Percentiles rank a stretch among this genome's conserved stretches.
Evolutionary conservation across 2,329 filamentous ascomycete species (phyloP).

Genomic region (Byssochlamys sp.): DNA sequence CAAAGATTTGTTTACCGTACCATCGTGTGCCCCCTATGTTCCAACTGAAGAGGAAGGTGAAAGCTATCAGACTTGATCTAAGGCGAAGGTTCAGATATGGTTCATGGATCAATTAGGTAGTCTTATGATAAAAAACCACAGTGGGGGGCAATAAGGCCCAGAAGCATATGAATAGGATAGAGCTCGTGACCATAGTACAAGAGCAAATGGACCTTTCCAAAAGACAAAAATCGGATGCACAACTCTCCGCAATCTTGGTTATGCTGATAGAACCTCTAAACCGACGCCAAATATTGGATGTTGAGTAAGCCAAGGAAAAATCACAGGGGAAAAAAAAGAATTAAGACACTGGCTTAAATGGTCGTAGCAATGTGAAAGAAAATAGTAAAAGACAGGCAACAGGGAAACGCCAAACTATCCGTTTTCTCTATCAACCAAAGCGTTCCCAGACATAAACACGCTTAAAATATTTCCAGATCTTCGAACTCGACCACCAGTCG

Average conservation of each 20-base stretch:
- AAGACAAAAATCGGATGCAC: neutral
- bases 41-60: neutral
- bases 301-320: constrained; percentile 1
- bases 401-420: constrained; percentile 1
- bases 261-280: neutral
- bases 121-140: neutral
- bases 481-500: constrained; percentile 43
- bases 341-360: neutral
- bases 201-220: neutral
- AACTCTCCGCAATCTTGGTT: neutral
- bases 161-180: neutral
- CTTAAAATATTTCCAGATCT: constrained; percentile 41
- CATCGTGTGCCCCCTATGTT: neutral
- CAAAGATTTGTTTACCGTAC: neutral
- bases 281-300: neutral
- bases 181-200: neutral
- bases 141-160: neutral
- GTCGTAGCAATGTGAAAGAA: neutral
- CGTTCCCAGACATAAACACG: neutral
- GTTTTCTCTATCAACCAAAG: neutral
- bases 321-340: neutral
- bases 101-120: neutral
- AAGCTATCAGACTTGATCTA: neutral
- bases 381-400: constrained; percentile 1
- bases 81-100: neutral